These are phyloP conservation scores for Sphagnum magellanicum DNA, from an alignment of 228 moss, liverwort and hornwort species.

Conservation along the genomic window DNA sequence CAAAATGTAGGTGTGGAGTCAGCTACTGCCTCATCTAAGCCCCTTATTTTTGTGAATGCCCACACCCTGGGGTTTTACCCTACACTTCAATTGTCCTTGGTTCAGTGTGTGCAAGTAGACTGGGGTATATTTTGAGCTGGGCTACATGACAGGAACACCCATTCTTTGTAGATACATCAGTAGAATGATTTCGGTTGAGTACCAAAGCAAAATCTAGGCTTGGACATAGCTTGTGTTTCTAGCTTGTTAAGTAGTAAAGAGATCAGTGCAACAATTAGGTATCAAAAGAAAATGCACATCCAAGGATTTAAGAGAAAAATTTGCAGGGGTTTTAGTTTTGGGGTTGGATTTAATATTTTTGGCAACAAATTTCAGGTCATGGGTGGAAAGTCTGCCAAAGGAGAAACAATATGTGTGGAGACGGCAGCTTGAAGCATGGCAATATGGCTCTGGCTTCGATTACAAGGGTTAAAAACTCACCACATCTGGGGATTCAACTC, in stretches of 20 bases:
- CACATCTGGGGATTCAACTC: too few species aligned
- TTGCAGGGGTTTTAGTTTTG: not conserved
- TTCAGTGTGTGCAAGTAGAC: too few species aligned
- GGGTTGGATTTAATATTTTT: not conserved
- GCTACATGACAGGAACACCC: too few species aligned
- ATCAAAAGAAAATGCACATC: not conserved
- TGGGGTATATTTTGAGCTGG: too few species aligned
- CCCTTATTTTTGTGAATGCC: too few species aligned
- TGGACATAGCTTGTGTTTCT: not conserved
- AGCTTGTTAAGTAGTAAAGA: not conserved
- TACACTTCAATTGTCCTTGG: too few species aligned
- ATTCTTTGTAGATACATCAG: too few species aligned
- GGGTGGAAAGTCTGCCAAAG: constrained; percentile 51
- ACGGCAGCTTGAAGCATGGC: constrained; percentile 80
- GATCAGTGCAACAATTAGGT: not conserved
- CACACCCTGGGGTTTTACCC: too few species aligned
- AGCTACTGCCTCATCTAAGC: too few species aligned
- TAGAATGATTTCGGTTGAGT: too few species aligned
- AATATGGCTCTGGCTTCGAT: constrained; percentile 82
- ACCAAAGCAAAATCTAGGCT: not conserved
- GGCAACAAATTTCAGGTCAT: constrained; percentile 25
- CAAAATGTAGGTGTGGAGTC: too few species aligned
- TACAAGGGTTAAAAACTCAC: constrained; percentile 9
- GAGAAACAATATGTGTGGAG: constrained; percentile 63
- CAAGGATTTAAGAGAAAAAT: not conserved